Percentiles rank a stretch among this genome's conserved stretches.
phyloP scores from a whole-genome alignment of 2,329 filamentous ascomycete genomes.

The Aureobasidium sp. region DNA sequence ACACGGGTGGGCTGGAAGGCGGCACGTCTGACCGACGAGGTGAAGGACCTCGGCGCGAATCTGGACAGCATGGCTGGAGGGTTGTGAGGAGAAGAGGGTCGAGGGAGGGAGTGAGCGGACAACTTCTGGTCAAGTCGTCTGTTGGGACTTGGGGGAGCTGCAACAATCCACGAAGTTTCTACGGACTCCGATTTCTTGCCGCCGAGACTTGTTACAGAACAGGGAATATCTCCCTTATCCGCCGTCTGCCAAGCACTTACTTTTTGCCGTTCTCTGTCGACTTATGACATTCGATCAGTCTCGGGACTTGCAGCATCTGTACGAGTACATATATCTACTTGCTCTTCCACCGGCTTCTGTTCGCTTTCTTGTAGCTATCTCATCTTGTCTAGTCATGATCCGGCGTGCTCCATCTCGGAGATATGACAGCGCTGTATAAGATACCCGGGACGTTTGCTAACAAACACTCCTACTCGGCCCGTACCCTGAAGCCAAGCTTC shows the following conservation, averaged over 20 bases:
- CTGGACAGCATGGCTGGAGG: conserved; percentile 26
- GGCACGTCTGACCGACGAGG: conserved; percentile 24
- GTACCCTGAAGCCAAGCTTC: background rate
- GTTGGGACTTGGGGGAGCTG: conserved; percentile 10
- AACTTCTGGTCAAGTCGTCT: conserved; percentile 8
- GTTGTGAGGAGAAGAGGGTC: background rate
- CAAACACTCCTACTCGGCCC: background rate
- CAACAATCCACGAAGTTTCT: conserved; percentile 10
- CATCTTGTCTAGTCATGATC: background rate
- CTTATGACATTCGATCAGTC: background rate
- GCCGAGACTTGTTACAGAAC: conserved; percentile 7
- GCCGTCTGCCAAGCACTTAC: background rate
- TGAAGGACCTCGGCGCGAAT: conserved; percentile 28
- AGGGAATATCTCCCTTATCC: background rate
- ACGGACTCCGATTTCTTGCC: conserved; percentile 11
- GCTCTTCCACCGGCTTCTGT: too few relatives aligned
- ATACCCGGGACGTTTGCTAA: background rate
- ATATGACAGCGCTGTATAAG: background rate
- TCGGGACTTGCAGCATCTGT: background rate
- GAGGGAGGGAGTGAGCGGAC: background rate
- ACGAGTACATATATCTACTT: too few relatives aligned
- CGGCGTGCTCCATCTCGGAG: background rate
- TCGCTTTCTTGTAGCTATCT: background rate
- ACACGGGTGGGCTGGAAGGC: conserved; percentile 30
- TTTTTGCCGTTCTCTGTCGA: background rate